Evolutionary conservation across 768 basidiomycete species (phyloP), one percentile per base, ranked within the genome.

Genomic region (Kwoniella dendrophila): DNA sequence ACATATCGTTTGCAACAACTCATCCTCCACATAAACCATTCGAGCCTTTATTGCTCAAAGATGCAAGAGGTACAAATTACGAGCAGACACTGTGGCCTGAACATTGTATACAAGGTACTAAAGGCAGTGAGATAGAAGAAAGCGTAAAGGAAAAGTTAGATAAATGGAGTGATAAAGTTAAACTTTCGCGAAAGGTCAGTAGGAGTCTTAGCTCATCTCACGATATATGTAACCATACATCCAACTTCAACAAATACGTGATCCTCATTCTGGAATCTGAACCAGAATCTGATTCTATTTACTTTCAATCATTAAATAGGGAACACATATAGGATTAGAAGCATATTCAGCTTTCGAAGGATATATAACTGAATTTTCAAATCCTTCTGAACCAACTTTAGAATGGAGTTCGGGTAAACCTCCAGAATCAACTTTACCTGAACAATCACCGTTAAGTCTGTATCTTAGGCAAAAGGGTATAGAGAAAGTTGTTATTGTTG

Each of bases 81-180:
- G 74, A 82, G 41, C 88, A 89, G 76, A 83, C 84, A 27, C 79
- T 92, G 32, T 92, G 90, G 90, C 90, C 90, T 0, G 86, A 85
- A 66, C 90, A 92, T 74, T 91, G 90, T 68, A 83, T 80, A 24
- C 84, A 83, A 54, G 81, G 81, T 0, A 79, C 80, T 8, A 78
- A 69, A 1, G 90, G 90, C 1, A 83, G 84, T 18, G 84, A 85
- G 67, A 82, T 91, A 43, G 85, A 88, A 29, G 71, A 81, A 2
- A 84, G 82, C 26, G 69, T 91, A n/a, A 69, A 81, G 51, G 77
- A n/a, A 8, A 26, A 83, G 44, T 82, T 84, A 36, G 77, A 80
- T 10, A 77, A 85, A 38, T 76, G 78, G 69, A 58, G 61, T 3
- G 67, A 59, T 10, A 56, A 53, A 27, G 56, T 72, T 14, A 69